phyloP scores from a whole-genome alignment of 2,329 filamentous ascomycete genomes.

The Fusarium sacchari region DNA sequence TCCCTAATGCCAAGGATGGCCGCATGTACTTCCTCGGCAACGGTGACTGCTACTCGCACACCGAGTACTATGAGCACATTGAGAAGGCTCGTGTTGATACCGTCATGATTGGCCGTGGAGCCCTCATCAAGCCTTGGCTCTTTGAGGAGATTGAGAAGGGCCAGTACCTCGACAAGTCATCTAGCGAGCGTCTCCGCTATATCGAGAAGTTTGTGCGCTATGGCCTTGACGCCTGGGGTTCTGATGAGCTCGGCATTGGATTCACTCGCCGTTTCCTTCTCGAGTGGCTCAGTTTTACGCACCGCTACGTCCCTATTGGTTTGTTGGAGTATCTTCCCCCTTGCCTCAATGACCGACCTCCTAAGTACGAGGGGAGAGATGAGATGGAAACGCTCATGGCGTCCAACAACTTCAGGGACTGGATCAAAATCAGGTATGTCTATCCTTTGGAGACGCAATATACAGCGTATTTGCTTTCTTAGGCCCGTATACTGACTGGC shows the following conservation, averaged over 20 bases:
- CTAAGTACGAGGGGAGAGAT: constrained; percentile 82
- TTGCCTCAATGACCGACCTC: constrained; percentile 87
- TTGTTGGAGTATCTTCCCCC: constrained; percentile 89
- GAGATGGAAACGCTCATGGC: constrained; percentile 94
- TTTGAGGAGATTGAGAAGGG: constrained; percentile 94
- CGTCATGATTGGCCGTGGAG: constrained; percentile 97
- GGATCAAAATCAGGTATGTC: constrained; percentile 96
- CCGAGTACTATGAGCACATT: constrained; percentile 84
- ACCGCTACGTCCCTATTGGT: constrained; percentile 90
- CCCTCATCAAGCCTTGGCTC: constrained; percentile 96
- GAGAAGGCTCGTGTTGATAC: constrained; percentile 83
- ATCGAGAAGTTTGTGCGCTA: constrained; percentile 91
- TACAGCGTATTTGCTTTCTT: background rate
- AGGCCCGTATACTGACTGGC: constrained; percentile 17
- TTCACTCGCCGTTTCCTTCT: constrained; percentile 91
- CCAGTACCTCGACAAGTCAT: constrained; percentile 96
- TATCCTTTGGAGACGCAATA: background rate
- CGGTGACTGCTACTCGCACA: constrained; percentile 93
- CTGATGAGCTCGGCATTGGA: constrained; percentile 92
- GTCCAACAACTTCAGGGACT: constrained; percentile 93
- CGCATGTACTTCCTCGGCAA: constrained; percentile 94
- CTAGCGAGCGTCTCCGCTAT: constrained; percentile 83
- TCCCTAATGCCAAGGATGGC: constrained; percentile 71
- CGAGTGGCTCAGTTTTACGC: constrained; percentile 94
- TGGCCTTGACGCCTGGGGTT: constrained; percentile 94